Evolutionary conservation across 305 asterid species (phyloP), one percentile per base, ranked within the genome.

Genomic region (Coffea humblotiana): DNA sequence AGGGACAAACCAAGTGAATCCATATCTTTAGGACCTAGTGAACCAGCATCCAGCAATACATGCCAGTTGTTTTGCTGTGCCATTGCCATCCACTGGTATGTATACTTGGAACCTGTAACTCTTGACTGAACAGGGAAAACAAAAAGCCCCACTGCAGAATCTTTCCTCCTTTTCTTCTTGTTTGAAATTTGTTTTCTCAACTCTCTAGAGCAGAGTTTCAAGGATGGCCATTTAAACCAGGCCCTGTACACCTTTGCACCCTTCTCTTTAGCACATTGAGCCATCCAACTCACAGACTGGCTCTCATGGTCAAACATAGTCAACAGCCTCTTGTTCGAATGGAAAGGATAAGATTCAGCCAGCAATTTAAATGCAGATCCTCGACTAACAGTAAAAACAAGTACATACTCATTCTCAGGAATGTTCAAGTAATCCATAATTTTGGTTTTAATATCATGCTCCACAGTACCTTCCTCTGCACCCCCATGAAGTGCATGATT

Each of bases 1-100:
- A 95, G 83, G 77, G 99, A 95, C 83, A 95, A 78, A 1, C 99
- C 99, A 37, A 95, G 97, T 51, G 99, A 95, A 82, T 95, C 99
- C 99, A 95, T 95, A 84, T 95, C 99, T 72, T 95, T 95, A 0
- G 99, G 99, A 76, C 99, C 99, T 85, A 95, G 84, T 0, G 99
- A 88, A 18, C 99, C 99, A 56, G 99, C 99, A 85, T 94, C 99
- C 73, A 95, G 97, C 85, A 91, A 91, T 25, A 95, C 98, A 56
- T 95, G 98, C 99, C 99, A 95, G 74, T 94, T 95, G 82, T 95
- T 95, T 89, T 95, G 99, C 84, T 95, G 99, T 78, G 99, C 99
- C 85, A 95, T 74, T 40, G 98, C 97, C 99, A 95, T 95, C 99
- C 99, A 95, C 78, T 95, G 99, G 81, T 95, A 95, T 6, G 99